phyloP scores from a whole-genome alignment of 495 filamentous ascomycete genomes.

The Daldinia childiae region DNA sequence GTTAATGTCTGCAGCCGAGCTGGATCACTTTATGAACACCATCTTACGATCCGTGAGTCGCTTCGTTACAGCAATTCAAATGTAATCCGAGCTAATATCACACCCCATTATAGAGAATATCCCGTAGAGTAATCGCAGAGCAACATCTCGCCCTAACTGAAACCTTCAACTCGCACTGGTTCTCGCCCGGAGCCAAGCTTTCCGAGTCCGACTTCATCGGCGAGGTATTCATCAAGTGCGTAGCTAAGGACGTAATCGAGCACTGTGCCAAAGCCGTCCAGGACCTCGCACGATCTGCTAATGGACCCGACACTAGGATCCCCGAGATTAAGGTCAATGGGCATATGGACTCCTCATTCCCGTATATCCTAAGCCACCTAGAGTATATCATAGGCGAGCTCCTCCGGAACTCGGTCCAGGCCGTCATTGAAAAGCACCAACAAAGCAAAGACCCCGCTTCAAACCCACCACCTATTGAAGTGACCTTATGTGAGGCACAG shows the following conservation, averaged over 20 bases:
- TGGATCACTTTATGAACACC: slow-evolving; percentile 96
- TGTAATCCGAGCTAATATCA: neutral
- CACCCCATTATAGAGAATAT: slow-evolving; percentile 73
- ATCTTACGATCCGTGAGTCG: slow-evolving; percentile 82
- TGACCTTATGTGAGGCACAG: slow-evolving; percentile 91
- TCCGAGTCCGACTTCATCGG: slow-evolving; percentile 88
- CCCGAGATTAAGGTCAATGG: slow-evolving; percentile 88
- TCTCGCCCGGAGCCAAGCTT: slow-evolving; percentile 82
- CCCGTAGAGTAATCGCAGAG: slow-evolving; percentile 94
- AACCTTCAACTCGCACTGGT: slow-evolving; percentile 91
- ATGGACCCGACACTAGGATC: slow-evolving; percentile 71
- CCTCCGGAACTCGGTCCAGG: slow-evolving; percentile 93
- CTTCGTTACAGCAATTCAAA: neutral
- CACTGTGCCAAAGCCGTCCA: slow-evolving; percentile 78
- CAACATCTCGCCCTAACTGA: slow-evolving; percentile 97
- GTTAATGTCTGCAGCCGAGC: slow-evolving; percentile 76
- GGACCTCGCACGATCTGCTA: slow-evolving; percentile 73
- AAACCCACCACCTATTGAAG: slow-evolving; percentile 82
- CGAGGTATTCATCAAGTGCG: slow-evolving; percentile 94
- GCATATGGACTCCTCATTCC: slow-evolving; percentile 89
- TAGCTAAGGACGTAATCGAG: slow-evolving; percentile 87
- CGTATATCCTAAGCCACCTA: slow-evolving; percentile 93
- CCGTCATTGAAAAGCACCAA: slow-evolving; percentile 75
- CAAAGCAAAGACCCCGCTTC: slow-evolving; percentile 42
- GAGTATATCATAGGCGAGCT: slow-evolving; percentile 98